These are phyloP conservation scores for Botrytis sinoallii DNA, from an alignment of 2,329 filamentous ascomycete genomes.

Conservation along the genomic window DNA sequence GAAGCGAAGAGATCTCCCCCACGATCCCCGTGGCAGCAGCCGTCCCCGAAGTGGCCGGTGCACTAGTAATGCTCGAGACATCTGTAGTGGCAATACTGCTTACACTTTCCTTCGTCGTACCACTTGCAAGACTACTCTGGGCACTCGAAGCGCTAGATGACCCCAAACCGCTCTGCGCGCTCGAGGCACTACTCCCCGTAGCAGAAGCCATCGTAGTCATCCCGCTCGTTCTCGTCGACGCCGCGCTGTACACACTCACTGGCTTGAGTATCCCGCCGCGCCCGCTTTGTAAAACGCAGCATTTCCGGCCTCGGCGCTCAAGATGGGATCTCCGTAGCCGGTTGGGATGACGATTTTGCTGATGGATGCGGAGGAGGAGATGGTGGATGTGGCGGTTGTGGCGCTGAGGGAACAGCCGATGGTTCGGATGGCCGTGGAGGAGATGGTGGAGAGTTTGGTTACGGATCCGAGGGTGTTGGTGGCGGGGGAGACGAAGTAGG, in stretches of 20 bases:
- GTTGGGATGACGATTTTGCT: constrained; percentile 9
- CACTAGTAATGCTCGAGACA: not conserved
- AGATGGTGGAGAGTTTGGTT: constrained; percentile 6
- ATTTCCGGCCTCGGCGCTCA: not conserved
- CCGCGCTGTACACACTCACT: not conserved
- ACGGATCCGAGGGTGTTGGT: constrained; percentile 4
- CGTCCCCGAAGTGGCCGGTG: not conserved
- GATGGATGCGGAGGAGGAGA: constrained; percentile 1
- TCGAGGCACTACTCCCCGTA: not conserved
- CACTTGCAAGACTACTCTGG: not conserved
- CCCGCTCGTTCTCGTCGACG: not conserved
- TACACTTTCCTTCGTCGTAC: too few relatives aligned
- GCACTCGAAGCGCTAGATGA: not conserved
- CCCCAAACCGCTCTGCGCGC: not conserved
- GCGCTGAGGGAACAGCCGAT: constrained; percentile 2
- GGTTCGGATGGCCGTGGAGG: not conserved
- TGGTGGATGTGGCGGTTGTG: constrained; percentile 7
- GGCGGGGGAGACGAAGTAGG: not conserved
- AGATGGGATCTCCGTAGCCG: constrained; percentile 2
- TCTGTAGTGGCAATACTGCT: not conserved
- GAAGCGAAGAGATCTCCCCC: not conserved
- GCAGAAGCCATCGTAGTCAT: constrained; percentile 7
- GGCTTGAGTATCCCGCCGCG: not conserved
- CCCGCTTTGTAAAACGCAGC: not conserved
- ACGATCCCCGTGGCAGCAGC: not conserved